Evolutionary conservation across 805 yeast genomes (phyloP).

Genomic region (Yamadazyma endophytica): DNA sequence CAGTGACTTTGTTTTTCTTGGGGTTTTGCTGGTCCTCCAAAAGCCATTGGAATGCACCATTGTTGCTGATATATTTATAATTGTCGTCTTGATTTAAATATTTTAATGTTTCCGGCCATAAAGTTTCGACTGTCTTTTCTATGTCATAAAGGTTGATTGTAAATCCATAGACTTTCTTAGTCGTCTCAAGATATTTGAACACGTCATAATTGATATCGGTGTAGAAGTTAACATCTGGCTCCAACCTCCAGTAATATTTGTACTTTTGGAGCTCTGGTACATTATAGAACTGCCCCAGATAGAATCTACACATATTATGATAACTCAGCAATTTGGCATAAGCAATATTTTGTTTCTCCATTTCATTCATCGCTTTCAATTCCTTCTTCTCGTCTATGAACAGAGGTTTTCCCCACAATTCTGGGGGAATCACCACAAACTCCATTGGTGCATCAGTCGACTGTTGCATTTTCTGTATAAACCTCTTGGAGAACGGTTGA

Average conservation of each 20-base stretch:
- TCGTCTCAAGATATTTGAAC: slow-evolving; percentile 66
- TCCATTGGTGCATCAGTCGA: slow-evolving; percentile 28
- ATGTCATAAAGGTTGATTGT: slow-evolving; percentile 66
- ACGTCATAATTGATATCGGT: slow-evolving; percentile 73
- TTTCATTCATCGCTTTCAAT: slow-evolving; percentile 32
- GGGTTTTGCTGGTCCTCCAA: slow-evolving; percentile 52
- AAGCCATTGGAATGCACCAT: slow-evolving; percentile 52
- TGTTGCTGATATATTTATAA: slow-evolving; percentile 44
- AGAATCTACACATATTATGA: slow-evolving; percentile 84
- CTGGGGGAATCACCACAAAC: slow-evolving; percentile 38
- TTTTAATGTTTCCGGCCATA: slow-evolving; percentile 69
- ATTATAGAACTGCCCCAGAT: slow-evolving; percentile 59
- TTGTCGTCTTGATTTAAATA: slow-evolving; percentile 56
- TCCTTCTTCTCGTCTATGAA: slow-evolving; percentile 47
- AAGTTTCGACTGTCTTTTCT: slow-evolving; percentile 54
- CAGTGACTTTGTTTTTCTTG: slow-evolving; percentile 33
- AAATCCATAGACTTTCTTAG: slow-evolving; percentile 71
- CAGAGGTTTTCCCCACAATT: slow-evolving; percentile 57
- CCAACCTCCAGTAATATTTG: slow-evolving; percentile 77
- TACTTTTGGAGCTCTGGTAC: slow-evolving; percentile 59
- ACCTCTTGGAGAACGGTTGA: slow-evolving; percentile 53
- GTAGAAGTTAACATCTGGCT: slow-evolving; percentile 66
- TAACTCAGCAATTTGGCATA: slow-evolving; percentile 62
- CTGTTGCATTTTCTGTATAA: slow-evolving; percentile 42
- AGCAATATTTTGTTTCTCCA: slow-evolving; percentile 45